Percentiles rank a stretch among this genome's conserved stretches.
Conservation (phyloP, 1,139 yeast genomes). For the Debaryomycetaceae sp. region DNA sequence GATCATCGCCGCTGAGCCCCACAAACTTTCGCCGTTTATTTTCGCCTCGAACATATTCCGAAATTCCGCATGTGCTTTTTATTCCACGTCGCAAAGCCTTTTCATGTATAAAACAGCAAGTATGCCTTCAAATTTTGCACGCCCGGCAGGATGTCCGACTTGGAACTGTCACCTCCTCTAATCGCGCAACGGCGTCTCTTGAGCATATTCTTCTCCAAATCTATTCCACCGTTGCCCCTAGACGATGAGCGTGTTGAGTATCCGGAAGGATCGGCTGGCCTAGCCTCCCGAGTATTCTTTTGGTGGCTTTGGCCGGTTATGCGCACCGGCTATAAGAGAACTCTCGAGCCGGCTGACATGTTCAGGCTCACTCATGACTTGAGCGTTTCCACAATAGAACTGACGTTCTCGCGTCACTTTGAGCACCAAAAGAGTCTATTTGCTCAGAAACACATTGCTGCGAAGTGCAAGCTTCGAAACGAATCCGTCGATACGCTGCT, state of each 20-base stretch:
- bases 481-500: conserved; percentile 13
- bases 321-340: conserved; percentile 40
- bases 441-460: conserved; percentile 9
- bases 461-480: conserved; percentile 15
- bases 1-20: no score
- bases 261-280: conserved; percentile 23
- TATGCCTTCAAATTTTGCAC: not conserved
- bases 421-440: conserved; percentile 11
- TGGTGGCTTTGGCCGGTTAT: conserved; percentile 42
- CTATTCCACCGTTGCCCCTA: conserved; percentile 26
- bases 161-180: conserved; percentile 1
- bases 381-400: conserved; percentile 25
- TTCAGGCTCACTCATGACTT: conserved; percentile 27
- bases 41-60: not conserved
- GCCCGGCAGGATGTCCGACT: no score
- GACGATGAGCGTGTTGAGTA: conserved; percentile 29
- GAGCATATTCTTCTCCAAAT: conserved; percentile 19
- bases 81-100: not conserved
- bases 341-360: conserved; percentile 36
- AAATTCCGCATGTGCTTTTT: not conserved
- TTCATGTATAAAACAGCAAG: not conserved
- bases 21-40: no score
- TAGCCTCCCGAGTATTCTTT: conserved; percentile 31
- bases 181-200: conserved; percentile 19
- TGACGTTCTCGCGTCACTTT: conserved; percentile 16